phyloP scores from a whole-genome alignment of 2,329 filamentous ascomycete species.

The Cercospora beticola region DNA sequence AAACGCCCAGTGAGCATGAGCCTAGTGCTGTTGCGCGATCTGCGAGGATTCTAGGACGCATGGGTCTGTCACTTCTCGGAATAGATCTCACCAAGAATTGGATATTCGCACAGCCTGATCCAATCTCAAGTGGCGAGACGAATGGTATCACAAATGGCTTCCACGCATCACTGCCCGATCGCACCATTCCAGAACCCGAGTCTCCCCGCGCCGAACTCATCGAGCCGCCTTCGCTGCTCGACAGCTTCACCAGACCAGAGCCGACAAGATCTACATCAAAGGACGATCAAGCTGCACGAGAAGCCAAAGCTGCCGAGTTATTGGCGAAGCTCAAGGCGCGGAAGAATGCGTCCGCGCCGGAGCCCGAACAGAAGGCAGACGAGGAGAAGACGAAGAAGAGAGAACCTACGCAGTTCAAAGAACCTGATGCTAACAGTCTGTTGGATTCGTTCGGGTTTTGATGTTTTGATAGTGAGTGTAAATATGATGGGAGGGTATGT shows the following conservation, averaged over 20 bases:
- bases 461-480: not conserved
- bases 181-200: conserved; percentile 17
- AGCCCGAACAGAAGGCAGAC: conserved; percentile 13
- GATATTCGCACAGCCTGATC: conserved; percentile 58
- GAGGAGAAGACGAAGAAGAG: conserved; percentile 50
- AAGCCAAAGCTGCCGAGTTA: conserved; percentile 35
- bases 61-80: conserved; percentile 79
- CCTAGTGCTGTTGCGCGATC: conserved; percentile 72
- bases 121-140: not conserved
- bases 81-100: conserved; percentile 80
- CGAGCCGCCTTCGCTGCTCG: conserved; percentile 27
- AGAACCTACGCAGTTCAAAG: conserved; percentile 77
- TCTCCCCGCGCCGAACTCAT: not conserved
- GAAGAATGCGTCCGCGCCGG: conserved; percentile 35
- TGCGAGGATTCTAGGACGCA: conserved; percentile 54
- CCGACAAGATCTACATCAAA: conserved; percentile 13
- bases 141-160: conserved; percentile 20
- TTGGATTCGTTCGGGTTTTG: conserved; percentile 92
- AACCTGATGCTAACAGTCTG: conserved; percentile 85
- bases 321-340: conserved; percentile 46
- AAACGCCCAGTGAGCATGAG: conserved; percentile 58
- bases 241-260: conserved; percentile 25
- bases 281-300: conserved; percentile 31
- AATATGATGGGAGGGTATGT: not conserved
- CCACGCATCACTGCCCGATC: conserved; percentile 28